phyloP scores from a whole-genome alignment of 2,329 filamentous ascomycete genomes.

The Pestalotiopsis sp. region DNA sequence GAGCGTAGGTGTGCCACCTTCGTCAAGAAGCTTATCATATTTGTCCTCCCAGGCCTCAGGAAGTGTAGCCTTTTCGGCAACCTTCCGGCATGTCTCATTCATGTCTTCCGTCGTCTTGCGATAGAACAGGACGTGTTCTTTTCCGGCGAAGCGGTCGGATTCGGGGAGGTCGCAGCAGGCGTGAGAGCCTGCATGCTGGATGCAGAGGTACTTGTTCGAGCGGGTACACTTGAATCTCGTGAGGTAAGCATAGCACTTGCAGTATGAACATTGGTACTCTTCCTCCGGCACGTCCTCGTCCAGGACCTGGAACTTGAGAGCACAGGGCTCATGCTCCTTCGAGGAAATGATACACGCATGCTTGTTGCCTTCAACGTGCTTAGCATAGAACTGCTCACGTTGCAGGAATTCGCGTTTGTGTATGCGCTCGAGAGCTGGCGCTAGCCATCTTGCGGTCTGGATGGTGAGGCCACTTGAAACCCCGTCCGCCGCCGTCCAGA shows the following conservation, averaged over 20 bases:
- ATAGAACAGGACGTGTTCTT: conserved; percentile 74
- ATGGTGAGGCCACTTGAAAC: conserved; percentile 71
- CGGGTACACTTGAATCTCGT: conserved; percentile 86
- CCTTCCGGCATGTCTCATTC: conserved; percentile 66
- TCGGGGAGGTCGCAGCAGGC: conserved; percentile 76
- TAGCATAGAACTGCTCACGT: conserved; percentile 66
- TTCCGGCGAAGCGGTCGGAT: conserved; percentile 65
- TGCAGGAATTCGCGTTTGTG: conserved; percentile 70
- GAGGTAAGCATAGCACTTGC: conserved; percentile 89
- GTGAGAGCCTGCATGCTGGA: conserved; percentile 76
- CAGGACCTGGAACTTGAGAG: conserved; percentile 63
- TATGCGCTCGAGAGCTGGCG: conserved; percentile 80
- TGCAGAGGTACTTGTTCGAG: conserved; percentile 78
- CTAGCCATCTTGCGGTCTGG: conserved; percentile 92
- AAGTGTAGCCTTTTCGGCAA: conserved; percentile 80
- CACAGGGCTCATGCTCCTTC: conserved; percentile 52
- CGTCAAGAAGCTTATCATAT: conserved; percentile 79
- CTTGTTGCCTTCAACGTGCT: conserved; percentile 56
- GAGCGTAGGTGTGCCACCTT: conserved; percentile 80
- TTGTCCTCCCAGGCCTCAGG: conserved; percentile 92
- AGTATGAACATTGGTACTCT: conserved; percentile 87
- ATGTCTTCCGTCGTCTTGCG: conserved; percentile 75
- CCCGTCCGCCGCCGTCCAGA: conserved; percentile 85
- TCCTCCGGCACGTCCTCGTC: conserved; percentile 83
- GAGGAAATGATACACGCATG: conserved; percentile 56